Base-by-base conservation (phyloP, 2,329 filamentous ascomycete species). In the Trichophyton equinum region DNA sequence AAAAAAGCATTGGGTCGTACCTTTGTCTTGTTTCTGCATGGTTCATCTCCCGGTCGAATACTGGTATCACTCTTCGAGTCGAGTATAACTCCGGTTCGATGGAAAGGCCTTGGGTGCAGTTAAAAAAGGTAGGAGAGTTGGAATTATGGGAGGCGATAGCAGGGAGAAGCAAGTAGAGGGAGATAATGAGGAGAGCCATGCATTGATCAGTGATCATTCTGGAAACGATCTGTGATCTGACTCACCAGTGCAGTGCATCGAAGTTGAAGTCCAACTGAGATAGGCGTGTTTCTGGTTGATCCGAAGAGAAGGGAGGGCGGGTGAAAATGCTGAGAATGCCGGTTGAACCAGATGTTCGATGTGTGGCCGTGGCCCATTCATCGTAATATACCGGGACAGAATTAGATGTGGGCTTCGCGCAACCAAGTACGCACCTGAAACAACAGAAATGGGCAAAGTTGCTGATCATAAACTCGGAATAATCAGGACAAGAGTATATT, bases 201-300 rank as follows among this genome's bases (percentile, higher is more conserved):
- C 51, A 30, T 46, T 56, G 59, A 59, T 46, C 40, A 59, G 57
- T 38, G 57, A 55, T 63, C 63, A 38, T 63, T 64, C 64, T 62
- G 65, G 61, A 55, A 63, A 67, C 64, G 58, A 61, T 65, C 62
- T 63, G 66, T 59, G 61, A 66, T 65, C 66, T 63, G 64, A 68
- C 66, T 69, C 68, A 69, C 67, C 67, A 65, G 64, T 62, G 60
- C 64, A 62, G 64, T 62, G 60, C 64, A 62, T 62, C 60, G 40
- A 58, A 55, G 40, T 44, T 4, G 18, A 30, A 38, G 30, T 20
- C 20, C 30, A 57, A 38, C 33, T 30, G 30, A 13, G n/a, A 8
- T 22, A 4, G 27, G 36, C 30, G n/a, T 15, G 36, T 57, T 30
- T 57, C 46, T 30, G 1, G 33, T 38, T 38, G 46, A 27, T 36